Conservation (phyloP, 345 rosid genomes). For the Murraya koenigii region DNA sequence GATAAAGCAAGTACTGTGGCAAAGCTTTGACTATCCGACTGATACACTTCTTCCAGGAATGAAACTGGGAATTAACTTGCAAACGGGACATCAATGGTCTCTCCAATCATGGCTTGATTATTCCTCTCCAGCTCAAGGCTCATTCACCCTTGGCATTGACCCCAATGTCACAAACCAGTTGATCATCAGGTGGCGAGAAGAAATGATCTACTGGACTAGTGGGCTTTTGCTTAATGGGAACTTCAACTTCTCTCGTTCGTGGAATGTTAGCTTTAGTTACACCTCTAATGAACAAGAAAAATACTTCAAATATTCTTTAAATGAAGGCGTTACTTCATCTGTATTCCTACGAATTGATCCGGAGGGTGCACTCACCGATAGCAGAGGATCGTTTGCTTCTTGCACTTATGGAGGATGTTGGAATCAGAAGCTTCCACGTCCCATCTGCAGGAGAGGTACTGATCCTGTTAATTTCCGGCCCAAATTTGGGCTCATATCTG, state of each 20-base stretch:
- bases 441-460: too few relatives aligned
- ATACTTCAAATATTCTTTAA: conserved; percentile 19
- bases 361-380: too few relatives aligned
- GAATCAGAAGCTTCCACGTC: too few relatives aligned
- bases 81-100: conserved; percentile 30
- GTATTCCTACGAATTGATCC: background rate
- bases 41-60: conserved; percentile 33
- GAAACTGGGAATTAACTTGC: conserved; percentile 36
- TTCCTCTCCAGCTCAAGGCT: conserved; percentile 21
- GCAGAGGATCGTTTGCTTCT: too few relatives aligned
- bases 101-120: conserved; percentile 25
- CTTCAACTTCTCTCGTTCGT: background rate
- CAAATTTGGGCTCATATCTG: too few relatives aligned
- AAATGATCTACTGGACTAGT: conserved; percentile 20
- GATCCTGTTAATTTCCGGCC: too few relatives aligned
- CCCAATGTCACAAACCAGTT: conserved; percentile 21
- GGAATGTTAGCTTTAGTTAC: conserved; percentile 10
- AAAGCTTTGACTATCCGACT: conserved; percentile 15
- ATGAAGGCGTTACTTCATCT: background rate
- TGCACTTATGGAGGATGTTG: too few relatives aligned
- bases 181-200: conserved; percentile 17
- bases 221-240: conserved; percentile 5
- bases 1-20: conserved; percentile 11
- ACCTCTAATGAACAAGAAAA: conserved; percentile 24
- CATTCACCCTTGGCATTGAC: conserved; percentile 28